Evolutionary conservation across 1,284 basidiomycete species (phyloP), one percentile per base, ranked within the genome.

Genomic region (Microbotryum silenes-acaulis): DNA sequence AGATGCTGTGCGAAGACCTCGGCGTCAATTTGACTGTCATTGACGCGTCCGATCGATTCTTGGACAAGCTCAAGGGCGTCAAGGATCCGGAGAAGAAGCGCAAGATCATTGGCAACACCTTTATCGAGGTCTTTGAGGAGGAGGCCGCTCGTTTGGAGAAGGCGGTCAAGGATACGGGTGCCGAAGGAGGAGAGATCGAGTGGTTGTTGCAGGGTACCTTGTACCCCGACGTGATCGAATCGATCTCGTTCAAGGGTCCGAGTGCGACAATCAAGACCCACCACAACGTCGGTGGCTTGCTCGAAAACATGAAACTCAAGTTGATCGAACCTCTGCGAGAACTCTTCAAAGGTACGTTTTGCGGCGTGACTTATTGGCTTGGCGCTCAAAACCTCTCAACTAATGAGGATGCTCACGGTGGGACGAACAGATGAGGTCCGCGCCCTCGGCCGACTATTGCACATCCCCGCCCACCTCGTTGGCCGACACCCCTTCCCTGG

Each of bases 221-320:
- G 12, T 99, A 98, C 78, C 96, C 96, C 3, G 96, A 99, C 74
- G 96, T 99, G 52, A 99, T 98, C 74, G 96, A 99, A 80, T 91
- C 88, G 72, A 97, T 99, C 79, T 92, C 89, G 77, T 99, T 99
- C 85, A 98, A 98, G 78, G 96, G 96, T 4, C 96, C 96, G 2
- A 91, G 88, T 70, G 96, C 96, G 51, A 98, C 94, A 20, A 98
- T 99, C 81, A 98, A 99, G 82, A 97, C 96, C 10, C 96, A 99
- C 75, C 96, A 98, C 77, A 99, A 99, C 72, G 96, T 98, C 66
- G 96, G 96, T 37, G 96, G 96, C 12, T 79, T 99, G 55, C 80
- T 98, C 64, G 90, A 89, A 73, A 87, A 98, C 76, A 99, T 98
- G 96, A 97, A 96, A 78, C 82, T 99, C 70, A 98, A 98, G 80